Conservation (phyloP, 768 basidiomycete genomes). For the Suillus sp. region DNA sequence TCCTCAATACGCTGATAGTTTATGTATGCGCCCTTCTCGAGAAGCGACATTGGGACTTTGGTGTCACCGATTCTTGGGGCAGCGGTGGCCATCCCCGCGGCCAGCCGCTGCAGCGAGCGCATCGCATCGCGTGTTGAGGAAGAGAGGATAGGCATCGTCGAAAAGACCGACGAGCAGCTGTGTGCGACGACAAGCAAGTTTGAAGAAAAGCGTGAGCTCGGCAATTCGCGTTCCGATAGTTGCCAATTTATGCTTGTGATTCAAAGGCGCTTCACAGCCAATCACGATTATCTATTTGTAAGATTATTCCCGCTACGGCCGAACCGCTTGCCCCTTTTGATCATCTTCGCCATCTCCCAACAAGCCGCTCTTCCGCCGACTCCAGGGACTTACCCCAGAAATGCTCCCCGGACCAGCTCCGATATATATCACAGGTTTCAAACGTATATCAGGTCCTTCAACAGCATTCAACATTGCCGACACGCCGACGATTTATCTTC, state of each 20-base stretch:
- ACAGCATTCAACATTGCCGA: constrained; percentile 1
- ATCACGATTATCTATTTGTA: constrained; percentile 25
- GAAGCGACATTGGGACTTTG: constrained; percentile 85
- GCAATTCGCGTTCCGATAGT: constrained; percentile 23
- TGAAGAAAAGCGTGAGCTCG: constrained; percentile 26
- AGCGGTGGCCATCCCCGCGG: constrained; percentile 80
- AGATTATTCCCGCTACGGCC: constrained; percentile 17
- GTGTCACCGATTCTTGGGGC: constrained; percentile 83
- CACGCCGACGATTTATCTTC: background rate
- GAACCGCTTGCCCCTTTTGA: constrained; percentile 8
- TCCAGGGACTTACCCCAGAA: constrained; percentile 8
- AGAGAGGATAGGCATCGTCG: constrained; percentile 66
- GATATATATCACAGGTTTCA: constrained; percentile 5
- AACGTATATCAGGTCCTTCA: background rate
- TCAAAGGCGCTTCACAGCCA: constrained; percentile 18
- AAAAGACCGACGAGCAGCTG: constrained; percentile 28
- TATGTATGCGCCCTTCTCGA: constrained; percentile 82
- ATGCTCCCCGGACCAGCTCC: background rate
- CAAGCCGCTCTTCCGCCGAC: constrained; percentile 18
- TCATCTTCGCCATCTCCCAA: constrained; percentile 3
- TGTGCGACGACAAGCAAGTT: constrained; percentile 24
- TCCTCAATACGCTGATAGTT: constrained; percentile 99
- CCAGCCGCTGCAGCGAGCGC: constrained; percentile 53
- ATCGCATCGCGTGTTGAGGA: constrained; percentile 54
- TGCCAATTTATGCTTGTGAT: constrained; percentile 29